phyloP scores from a whole-genome alignment of 257 asterid species.

The Euphrasia confusa region DNA sequence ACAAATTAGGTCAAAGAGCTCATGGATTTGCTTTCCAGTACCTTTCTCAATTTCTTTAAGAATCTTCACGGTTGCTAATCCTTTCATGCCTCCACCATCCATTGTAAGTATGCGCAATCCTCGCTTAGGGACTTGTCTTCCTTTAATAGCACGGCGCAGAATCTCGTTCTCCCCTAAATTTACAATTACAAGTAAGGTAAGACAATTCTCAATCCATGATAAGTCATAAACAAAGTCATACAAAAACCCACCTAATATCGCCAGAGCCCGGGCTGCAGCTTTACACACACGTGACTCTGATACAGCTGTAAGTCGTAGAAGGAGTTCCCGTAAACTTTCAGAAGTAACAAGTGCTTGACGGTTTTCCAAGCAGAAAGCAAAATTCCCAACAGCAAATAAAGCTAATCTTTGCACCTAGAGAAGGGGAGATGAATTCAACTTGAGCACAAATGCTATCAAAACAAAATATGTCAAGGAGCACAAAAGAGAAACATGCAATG shows the following conservation, averaged over 20 bases:
- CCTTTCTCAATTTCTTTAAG: slow-evolving; percentile 89
- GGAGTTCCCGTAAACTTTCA: slow-evolving; percentile 96
- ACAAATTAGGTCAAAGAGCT: slow-evolving; percentile 95
- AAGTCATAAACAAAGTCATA: not conserved
- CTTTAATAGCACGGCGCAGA: slow-evolving; percentile 87
- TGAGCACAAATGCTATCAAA: slow-evolving; percentile 25
- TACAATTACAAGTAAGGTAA: slow-evolving; percentile 24
- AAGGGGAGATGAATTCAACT: slow-evolving; percentile 16
- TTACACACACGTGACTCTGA: slow-evolving; percentile 71
- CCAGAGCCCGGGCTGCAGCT: slow-evolving; percentile 98
- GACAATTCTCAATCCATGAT: slow-evolving; percentile 17
- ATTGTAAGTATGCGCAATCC: slow-evolving; percentile 90
- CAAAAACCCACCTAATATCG: slow-evolving; percentile 67
- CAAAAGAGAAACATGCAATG: slow-evolving; percentile 20
- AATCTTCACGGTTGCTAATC: slow-evolving; percentile 93
- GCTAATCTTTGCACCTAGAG: slow-evolving; percentile 87
- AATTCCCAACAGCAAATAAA: slow-evolving; percentile 82
- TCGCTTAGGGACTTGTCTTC: slow-evolving; percentile 79
- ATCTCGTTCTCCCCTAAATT: slow-evolving; percentile 88
- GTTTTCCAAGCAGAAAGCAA: slow-evolving; percentile 90
- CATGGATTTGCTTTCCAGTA: slow-evolving; percentile 93
- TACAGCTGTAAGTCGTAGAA: slow-evolving; percentile 75
- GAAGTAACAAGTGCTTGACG: slow-evolving; percentile 81
- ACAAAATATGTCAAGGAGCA: slow-evolving; percentile 18
- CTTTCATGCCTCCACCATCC: slow-evolving; percentile 99